Conservation (phyloP, 805 yeast genomes). For the Spathaspora girioi region DNA sequence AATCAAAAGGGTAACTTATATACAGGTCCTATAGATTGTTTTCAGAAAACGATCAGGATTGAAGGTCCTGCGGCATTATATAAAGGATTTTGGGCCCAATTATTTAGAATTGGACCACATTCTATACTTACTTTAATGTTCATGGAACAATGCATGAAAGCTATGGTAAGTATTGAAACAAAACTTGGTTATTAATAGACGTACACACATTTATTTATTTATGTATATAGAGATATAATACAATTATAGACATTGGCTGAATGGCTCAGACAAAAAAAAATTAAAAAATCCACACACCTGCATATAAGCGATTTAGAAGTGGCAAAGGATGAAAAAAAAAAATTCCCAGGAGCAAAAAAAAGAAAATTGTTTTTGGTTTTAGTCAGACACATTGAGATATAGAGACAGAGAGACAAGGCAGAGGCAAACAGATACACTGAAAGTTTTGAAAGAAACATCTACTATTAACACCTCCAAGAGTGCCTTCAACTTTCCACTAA, state of each 20-base stretch:
- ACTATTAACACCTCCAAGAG: neutral
- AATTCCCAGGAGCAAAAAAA: neutral
- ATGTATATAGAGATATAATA: neutral
- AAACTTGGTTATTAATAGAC: slow-evolving; percentile 1
- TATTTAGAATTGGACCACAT: slow-evolving; percentile 92
- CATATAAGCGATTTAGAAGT: neutral
- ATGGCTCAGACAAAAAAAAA: no score
- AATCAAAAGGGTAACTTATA: slow-evolving; percentile 89
- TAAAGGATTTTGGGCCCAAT: slow-evolving; percentile 93
- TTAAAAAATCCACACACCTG: neutral
- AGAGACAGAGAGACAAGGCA: neutral
- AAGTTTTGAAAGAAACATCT: no score
- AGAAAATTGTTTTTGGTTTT: neutral
- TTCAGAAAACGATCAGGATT: slow-evolving; percentile 69
- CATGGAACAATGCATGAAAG: slow-evolving; percentile 91
- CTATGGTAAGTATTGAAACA: slow-evolving; percentile 32
- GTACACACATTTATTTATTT: neutral
- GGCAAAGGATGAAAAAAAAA: neutral
- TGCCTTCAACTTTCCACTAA: neutral
- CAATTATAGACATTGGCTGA: neutral
- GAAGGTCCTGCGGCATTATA: slow-evolving; percentile 90
- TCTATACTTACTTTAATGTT: slow-evolving; percentile 85
- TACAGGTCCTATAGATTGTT: slow-evolving; percentile 85
- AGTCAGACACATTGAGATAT: neutral
- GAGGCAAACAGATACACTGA: neutral